These are phyloP conservation scores for Sanghuangporus baumii DNA, from an alignment of 1,284 basidiomycete species.

Conservation along the genomic window DNA sequence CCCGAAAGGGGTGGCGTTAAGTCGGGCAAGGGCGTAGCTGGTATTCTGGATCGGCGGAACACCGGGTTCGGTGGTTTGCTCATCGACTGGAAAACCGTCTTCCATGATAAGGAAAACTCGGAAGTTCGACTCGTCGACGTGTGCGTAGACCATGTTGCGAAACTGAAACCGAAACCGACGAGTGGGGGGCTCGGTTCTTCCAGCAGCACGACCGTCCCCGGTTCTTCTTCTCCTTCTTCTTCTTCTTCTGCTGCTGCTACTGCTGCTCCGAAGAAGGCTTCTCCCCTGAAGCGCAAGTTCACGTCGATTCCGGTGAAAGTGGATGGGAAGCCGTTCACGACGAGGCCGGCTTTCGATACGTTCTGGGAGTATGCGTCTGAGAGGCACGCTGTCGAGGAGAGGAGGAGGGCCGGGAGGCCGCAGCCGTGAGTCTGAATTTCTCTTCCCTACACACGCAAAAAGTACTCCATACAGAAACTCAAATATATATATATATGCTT, in stretches of 20 bases:
- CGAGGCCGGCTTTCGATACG: constrained; percentile 39
- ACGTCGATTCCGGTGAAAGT: background rate
- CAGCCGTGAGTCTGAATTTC: constrained; percentile 38
- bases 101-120: too few relatives aligned
- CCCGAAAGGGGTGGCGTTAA: too few relatives aligned
- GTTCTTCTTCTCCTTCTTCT: too few relatives aligned
- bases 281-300: background rate
- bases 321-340: background rate
- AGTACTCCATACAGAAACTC: too few relatives aligned
- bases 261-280: background rate
- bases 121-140: too few relatives aligned
- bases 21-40: too few relatives aligned
- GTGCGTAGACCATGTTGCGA: background rate
- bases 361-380: constrained; percentile 55
- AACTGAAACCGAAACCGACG: background rate
- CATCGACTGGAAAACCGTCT: too few relatives aligned
- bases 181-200: too few relatives aligned
- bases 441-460: constrained; percentile 1
- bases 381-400: constrained; percentile 49
- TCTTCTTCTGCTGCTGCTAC: background rate
- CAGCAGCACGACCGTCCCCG: too few relatives aligned
- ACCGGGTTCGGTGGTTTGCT: too few relatives aligned
- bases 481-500: background rate
- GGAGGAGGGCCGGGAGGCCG: constrained; percentile 40
- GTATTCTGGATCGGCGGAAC: too few relatives aligned